These are phyloP conservation scores for Cochlearia excelsa DNA, from an alignment of 345 rosid genomes.

Conservation along the genomic window DNA sequence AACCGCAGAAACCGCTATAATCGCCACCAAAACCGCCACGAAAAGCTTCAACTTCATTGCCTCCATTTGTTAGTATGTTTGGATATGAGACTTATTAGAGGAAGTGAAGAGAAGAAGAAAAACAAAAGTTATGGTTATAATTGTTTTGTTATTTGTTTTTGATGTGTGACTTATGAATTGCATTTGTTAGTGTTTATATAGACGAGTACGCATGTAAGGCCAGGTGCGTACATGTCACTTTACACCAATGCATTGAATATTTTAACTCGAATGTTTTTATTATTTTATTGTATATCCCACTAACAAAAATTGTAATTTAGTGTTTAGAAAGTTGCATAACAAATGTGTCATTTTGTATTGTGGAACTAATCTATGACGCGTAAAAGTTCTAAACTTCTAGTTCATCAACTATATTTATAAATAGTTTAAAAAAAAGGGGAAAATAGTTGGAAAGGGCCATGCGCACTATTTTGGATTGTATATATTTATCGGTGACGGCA, in stretches of 20 bases:
- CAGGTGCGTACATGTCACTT: constrained; percentile 35
- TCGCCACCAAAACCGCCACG: constrained; percentile 32
- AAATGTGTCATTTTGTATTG: constrained; percentile 27
- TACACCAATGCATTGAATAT: constrained; percentile 34
- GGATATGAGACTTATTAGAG: constrained; percentile 8
- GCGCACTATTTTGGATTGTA: constrained; percentile 11
- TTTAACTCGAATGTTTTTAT: constrained; percentile 1
- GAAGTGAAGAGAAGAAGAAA: constrained; percentile 25
- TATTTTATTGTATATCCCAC: constrained; percentile 20
- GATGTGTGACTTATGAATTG: constrained; percentile 27
- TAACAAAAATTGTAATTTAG: not conserved
- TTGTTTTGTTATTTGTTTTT: constrained; percentile 13
- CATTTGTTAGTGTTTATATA: constrained; percentile 31
- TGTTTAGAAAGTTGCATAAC: not conserved
- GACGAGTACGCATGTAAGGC: constrained; percentile 28
- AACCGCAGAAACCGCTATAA: constrained; percentile 29
- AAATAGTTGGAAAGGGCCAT: constrained; percentile 22
- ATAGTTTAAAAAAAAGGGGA: constrained; percentile 5
- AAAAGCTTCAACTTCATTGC: constrained; percentile 40
- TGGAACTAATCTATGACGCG: constrained; percentile 24
- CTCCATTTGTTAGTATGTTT: constrained; percentile 31
- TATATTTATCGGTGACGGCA: constrained; percentile 8
- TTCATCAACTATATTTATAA: constrained; percentile 23
- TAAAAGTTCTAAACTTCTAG: constrained; percentile 21
- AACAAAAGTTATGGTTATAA: constrained; percentile 6